Conservation (phyloP, 176 grass and related monocot genomes). For the Triticum urartu region DNA sequence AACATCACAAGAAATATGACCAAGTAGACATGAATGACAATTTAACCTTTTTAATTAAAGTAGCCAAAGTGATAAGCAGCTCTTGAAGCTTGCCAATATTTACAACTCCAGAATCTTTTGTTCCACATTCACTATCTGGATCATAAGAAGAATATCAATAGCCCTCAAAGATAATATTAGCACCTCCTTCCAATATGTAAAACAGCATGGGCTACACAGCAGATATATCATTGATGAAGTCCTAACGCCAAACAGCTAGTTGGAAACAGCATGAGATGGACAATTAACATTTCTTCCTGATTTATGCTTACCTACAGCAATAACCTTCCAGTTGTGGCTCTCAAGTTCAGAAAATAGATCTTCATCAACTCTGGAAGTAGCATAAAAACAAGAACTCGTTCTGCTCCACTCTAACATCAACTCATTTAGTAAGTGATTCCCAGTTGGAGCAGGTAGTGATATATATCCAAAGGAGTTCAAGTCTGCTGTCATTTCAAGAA, state of each 20-base stretch:
- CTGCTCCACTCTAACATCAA: constrained; percentile 48
- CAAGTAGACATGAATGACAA: not conserved
- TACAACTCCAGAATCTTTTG: constrained; percentile 36
- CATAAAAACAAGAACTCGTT: constrained; percentile 56
- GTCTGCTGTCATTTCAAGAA: constrained; percentile 47
- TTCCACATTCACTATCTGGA: constrained; percentile 35
- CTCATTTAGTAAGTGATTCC: constrained; percentile 21
- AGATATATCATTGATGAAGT: constrained; percentile 10
- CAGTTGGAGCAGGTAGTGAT: constrained; percentile 8
- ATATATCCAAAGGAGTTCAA: constrained; percentile 45
- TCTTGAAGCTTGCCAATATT: constrained; percentile 63
- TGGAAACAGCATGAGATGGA: constrained; percentile 10
- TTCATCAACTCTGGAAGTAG: constrained; percentile 56
- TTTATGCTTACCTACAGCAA: constrained; percentile 57
- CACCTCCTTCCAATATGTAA: not conserved
- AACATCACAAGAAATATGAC: not conserved
- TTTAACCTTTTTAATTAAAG: constrained; percentile 72
- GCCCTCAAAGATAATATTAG: not conserved
- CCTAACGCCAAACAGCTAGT: not conserved
- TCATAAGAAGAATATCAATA: constrained; percentile 27
- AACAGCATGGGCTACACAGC: not conserved
- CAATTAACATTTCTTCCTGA: not conserved
- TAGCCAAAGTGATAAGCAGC: constrained; percentile 60
- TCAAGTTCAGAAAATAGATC: constrained; percentile 46
- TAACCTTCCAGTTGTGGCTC: constrained; percentile 51